Conservation (phyloP, 768 basidiomycete genomes). For the Leucocoprinus leucothites region DNA sequence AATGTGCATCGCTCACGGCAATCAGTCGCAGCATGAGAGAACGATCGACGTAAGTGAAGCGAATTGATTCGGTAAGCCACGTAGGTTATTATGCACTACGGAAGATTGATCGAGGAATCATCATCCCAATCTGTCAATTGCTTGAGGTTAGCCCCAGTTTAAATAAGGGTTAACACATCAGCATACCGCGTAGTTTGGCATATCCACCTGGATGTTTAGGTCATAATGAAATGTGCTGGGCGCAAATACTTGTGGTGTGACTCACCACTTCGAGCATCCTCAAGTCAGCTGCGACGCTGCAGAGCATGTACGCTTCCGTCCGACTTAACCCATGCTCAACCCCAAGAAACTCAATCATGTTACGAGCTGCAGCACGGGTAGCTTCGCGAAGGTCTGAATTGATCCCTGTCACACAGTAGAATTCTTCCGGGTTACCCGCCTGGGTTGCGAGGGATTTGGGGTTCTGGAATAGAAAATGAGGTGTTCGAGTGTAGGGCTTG, state of each 20-base stretch:
- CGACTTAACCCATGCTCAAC: constrained; percentile 23
- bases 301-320: constrained; percentile 28
- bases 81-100: constrained; percentile 9
- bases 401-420: constrained; percentile 58
- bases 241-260: background rate
- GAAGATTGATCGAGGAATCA: constrained; percentile 46
- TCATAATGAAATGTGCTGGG: too few relatives aligned
- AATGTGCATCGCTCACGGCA: background rate
- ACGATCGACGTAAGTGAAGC: background rate
- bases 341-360: constrained; percentile 54
- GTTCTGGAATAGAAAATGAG: constrained; percentile 44
- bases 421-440: constrained; percentile 27
- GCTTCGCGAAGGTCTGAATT: constrained; percentile 54
- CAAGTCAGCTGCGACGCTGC: constrained; percentile 50
- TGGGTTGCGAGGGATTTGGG: constrained; percentile 15
- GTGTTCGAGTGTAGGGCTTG: constrained; percentile 54
- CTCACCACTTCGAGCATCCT: constrained; percentile 61
- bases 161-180: background rate
- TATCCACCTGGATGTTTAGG: constrained; percentile 44
- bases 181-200: constrained; percentile 63
- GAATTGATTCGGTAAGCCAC: background rate
- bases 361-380: constrained; percentile 50
- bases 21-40: background rate
- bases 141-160: background rate
- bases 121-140: constrained; percentile 46